A percentile compares a stretch with the other conserved stretches of the same genome.
These are phyloP conservation scores for Curvularia verruculosa DNA, from an alignment of 2,329 filamentous ascomycete genomes.

Conservation along the genomic window DNA sequence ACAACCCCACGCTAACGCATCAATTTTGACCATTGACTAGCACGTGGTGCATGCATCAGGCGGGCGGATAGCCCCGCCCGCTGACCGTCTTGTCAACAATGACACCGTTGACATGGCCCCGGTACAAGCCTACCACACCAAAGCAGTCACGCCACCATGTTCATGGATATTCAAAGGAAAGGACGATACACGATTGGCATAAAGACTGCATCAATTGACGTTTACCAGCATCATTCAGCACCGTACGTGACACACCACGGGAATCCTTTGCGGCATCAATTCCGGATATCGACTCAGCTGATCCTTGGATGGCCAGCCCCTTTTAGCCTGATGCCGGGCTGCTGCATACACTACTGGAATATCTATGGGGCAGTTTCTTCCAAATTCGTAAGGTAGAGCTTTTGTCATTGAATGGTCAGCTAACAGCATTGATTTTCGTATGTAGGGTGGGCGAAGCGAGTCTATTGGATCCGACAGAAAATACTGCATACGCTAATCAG, in stretches of 20 bases:
- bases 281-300: background rate
- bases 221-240: background rate
- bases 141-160: constrained; percentile 5
- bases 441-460: background rate
- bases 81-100: constrained; percentile 12
- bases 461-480: background rate
- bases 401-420: background rate
- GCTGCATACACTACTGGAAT: background rate
- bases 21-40: constrained; percentile 2
- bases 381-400: background rate
- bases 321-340: constrained; percentile 5
- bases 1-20: constrained; percentile 3
- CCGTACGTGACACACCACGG: background rate
- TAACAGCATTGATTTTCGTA: background rate
- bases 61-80: constrained; percentile 19
- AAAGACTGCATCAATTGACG: background rate
- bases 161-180: background rate
- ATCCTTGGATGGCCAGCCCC: background rate
- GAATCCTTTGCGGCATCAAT: background rate
- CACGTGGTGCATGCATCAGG: constrained; percentile 16
- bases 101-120: constrained; percentile 20
- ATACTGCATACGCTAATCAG: background rate
- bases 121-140: constrained; percentile 7
- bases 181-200: no score
- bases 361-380: background rate